Evolutionary conservation across 1,284 basidiomycete species (phyloP).

Genomic region (Inonotus hispidus): DNA sequence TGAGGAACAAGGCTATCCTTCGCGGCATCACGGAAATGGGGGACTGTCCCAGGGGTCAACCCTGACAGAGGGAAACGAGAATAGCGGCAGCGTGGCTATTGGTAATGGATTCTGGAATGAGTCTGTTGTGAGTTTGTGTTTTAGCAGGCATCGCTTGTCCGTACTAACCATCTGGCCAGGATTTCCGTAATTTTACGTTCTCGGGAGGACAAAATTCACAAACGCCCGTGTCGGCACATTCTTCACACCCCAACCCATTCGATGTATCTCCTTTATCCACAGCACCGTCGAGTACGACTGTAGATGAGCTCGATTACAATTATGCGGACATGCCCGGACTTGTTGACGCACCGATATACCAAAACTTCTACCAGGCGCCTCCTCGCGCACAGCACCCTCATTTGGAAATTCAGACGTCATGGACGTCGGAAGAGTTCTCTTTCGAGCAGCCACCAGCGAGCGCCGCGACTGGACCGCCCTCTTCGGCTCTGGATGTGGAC

Average conservation of each 20-base stretch:
- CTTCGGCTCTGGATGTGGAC: constrained; percentile 1
- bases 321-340: constrained; percentile 2
- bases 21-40: neutral
- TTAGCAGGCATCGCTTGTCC: neutral
- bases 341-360: constrained; percentile 3
- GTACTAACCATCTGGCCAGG: neutral
- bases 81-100: neutral
- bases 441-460: neutral
- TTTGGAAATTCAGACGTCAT: constrained; percentile 7
- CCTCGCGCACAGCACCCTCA: neutral
- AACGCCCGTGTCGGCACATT: neutral
- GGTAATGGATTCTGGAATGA: neutral
- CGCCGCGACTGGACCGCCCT: neutral
- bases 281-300: neutral
- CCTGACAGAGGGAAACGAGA: neutral
- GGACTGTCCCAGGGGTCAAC: neutral
- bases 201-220: neutral
- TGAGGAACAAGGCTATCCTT: neutral
- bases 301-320: constrained; percentile 1
- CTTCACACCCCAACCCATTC: neutral
- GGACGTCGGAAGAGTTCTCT: neutral
- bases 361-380: neutral
- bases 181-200: constrained; percentile 2
- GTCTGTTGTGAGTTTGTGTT: neutral
- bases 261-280: neutral